Evolutionary conservation across 2,329 filamentous ascomycete species (phyloP).

Genomic region (Xylariales sp.): DNA sequence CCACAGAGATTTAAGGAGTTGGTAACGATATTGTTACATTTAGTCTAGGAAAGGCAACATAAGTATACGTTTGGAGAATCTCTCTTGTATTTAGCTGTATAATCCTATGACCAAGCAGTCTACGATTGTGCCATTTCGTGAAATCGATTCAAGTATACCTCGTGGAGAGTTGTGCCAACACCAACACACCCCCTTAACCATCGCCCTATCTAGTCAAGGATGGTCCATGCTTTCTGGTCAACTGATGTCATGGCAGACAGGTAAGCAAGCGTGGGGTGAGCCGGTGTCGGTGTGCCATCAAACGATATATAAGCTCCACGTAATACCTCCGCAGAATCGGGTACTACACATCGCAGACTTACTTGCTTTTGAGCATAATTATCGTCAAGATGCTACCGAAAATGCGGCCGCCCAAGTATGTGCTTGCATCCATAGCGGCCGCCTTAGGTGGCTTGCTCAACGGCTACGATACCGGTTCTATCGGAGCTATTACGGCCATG

Average conservation of each 20-base stretch:
- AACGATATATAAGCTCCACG: background rate
- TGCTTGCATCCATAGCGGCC: slow-evolving; percentile 49
- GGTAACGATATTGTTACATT: no score
- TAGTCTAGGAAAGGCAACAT: no score
- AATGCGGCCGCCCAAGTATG: slow-evolving; percentile 46
- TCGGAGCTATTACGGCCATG: slow-evolving; percentile 52
- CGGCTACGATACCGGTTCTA: slow-evolving; percentile 53
- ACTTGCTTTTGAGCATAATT: background rate
- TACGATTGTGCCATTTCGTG: no score
- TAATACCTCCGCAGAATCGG: background rate
- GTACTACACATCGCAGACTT: background rate
- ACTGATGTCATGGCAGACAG: no score
- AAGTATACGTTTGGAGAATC: no score
- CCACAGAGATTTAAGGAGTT: no score
- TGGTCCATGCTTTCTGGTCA: background rate
- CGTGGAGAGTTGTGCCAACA: no score
- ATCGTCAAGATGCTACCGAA: slow-evolving; percentile 17
- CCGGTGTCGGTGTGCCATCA: background rate
- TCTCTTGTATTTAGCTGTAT: no score
- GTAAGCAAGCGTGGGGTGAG: background rate
- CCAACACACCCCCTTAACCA: no score
- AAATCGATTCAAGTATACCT: no score
- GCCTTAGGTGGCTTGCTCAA: slow-evolving; percentile 52
- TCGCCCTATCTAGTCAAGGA: background rate
- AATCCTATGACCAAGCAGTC: no score